Percentiles rank a stretch among this genome's conserved stretches.
Evolutionary conservation across 2,329 filamentous ascomycete species (phyloP).

Genomic region (Phoma sp.): DNA sequence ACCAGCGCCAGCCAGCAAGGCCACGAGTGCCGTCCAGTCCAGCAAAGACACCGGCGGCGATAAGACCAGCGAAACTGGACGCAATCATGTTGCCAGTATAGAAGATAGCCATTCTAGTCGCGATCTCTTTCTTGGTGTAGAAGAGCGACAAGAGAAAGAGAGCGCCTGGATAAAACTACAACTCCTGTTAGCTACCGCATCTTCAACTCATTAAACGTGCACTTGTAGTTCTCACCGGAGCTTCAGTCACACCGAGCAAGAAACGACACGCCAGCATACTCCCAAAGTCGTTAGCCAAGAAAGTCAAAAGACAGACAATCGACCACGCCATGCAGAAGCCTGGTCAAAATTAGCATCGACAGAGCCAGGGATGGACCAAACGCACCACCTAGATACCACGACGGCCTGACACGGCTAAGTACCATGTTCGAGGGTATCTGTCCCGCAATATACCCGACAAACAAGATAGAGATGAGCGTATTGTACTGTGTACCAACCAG

Average conservation of each 20-base stretch:
- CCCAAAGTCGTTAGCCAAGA: conserved; percentile 38
- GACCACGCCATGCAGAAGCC: conserved; percentile 47
- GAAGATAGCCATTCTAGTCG: conserved; percentile 45
- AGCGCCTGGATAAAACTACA: conserved; percentile 64
- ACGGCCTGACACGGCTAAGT: conserved; percentile 44
- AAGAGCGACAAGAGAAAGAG: conserved; percentile 69
- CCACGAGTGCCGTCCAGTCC: conserved; percentile 61
- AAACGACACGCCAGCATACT: conserved; percentile 41
- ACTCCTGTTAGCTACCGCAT: background rate
- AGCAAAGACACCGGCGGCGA: conserved; percentile 49
- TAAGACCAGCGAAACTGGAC: conserved; percentile 53
- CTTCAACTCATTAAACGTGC: background rate
- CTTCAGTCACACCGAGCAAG: conserved; percentile 38
- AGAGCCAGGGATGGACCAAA: background rate
- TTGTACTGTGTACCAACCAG: conserved; percentile 30
- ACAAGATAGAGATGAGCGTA: conserved; percentile 51
- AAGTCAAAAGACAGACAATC: conserved; percentile 42
- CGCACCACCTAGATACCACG: conserved; percentile 16
- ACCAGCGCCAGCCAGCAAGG: conserved; percentile 54
- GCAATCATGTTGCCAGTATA: conserved; percentile 51
- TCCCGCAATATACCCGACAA: conserved; percentile 49
- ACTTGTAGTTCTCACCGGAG: conserved; percentile 5
- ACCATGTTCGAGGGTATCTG: conserved; percentile 54
- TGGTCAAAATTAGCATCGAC: background rate
- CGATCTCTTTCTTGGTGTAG: conserved; percentile 65